Conservation (phyloP, 2,329 filamentous ascomycete species). For the Polytolypa hystricis region DNA sequence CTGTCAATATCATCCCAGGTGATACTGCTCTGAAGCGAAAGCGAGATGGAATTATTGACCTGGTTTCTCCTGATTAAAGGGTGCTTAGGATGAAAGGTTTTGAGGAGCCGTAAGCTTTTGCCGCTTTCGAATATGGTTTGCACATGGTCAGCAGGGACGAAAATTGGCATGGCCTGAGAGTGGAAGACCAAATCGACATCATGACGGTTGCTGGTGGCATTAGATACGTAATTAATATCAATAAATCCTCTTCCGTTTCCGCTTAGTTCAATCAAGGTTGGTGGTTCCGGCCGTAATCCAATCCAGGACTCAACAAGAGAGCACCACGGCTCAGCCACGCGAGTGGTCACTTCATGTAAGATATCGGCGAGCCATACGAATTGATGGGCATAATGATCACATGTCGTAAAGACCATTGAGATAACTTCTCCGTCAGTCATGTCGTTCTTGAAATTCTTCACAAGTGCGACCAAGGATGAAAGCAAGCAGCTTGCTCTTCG, state of each 20-base stretch:
- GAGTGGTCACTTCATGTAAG: conserved; percentile 54
- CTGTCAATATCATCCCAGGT: conserved; percentile 58
- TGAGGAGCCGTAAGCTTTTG: conserved; percentile 61
- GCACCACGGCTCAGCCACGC: conserved; percentile 55
- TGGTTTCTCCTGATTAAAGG: conserved; percentile 48
- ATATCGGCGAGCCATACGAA: conserved; percentile 51
- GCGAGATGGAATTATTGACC: conserved; percentile 39
- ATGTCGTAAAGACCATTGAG: conserved; percentile 50
- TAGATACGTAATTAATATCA: conserved; percentile 48
- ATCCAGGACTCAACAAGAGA: conserved; percentile 63
- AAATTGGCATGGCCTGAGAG: conserved; percentile 53
- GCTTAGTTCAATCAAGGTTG: conserved; percentile 39
- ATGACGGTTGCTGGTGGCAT: conserved; percentile 47
- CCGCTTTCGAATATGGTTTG: conserved; percentile 69
- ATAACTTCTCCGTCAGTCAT: conserved; percentile 51
- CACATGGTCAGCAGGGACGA: conserved; percentile 59
- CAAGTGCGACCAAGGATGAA: conserved; percentile 24
- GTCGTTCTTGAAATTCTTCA: conserved; percentile 36
- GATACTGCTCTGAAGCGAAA: conserved; percentile 56
- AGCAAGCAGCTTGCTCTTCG: conserved; percentile 28
- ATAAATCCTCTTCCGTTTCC: conserved; percentile 49
- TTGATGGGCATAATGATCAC: conserved; percentile 53
- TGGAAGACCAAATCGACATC: conserved; percentile 48
- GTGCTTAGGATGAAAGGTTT: conserved; percentile 59
- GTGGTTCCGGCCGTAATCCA: conserved; percentile 51